Evolutionary conservation across 139 green algal species (phyloP).

Genomic region (Auxenochlorella pyrenoidosa): DNA sequence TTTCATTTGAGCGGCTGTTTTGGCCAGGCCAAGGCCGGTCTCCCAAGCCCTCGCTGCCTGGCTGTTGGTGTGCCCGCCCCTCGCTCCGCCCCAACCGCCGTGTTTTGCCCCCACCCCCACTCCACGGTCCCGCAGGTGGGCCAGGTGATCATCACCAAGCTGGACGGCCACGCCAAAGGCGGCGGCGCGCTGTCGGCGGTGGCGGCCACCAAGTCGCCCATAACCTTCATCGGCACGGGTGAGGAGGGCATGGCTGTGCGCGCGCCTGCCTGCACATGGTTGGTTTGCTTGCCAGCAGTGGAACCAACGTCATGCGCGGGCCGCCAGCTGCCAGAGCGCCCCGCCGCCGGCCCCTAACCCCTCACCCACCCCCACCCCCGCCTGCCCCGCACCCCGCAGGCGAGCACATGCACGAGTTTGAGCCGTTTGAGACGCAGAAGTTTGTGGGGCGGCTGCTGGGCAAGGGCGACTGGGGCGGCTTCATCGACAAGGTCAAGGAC

Average conservation of each 20-base stretch:
- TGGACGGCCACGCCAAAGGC: slow-evolving; percentile 99
- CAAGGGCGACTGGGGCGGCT: slow-evolving; percentile 88
- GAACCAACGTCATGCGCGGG: too few relatives aligned
- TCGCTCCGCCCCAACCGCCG: not conserved
- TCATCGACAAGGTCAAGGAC: slow-evolving; percentile 97
- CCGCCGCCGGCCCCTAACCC: not conserved
- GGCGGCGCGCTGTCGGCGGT: slow-evolving; percentile 95
- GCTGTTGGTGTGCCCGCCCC: too few relatives aligned
- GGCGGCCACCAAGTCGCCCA: slow-evolving; percentile 91
- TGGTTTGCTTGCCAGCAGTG: too few relatives aligned
- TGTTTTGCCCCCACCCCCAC: not conserved
- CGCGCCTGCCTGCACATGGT: too few relatives aligned
- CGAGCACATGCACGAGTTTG: slow-evolving; percentile 99
- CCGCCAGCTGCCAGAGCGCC: too few relatives aligned
- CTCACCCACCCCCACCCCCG: too few relatives aligned
- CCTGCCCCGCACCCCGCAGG: slow-evolving; percentile 53
- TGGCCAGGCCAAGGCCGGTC: too few relatives aligned
- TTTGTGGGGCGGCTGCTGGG: slow-evolving; percentile 97
- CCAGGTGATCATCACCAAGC: slow-evolving; percentile 98
- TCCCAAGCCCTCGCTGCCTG: too few relatives aligned
- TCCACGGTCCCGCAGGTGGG: slow-evolving; percentile 66
- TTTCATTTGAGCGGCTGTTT: too few relatives aligned
- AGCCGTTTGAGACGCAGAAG: slow-evolving; percentile 94
- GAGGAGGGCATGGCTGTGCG: too few relatives aligned
- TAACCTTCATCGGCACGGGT: slow-evolving; percentile 97